Evolutionary conservation across 2,329 filamentous ascomycete genomes (phyloP), one percentile per base, ranked within the genome.

Genomic region (Pyrenophora graminea): DNA sequence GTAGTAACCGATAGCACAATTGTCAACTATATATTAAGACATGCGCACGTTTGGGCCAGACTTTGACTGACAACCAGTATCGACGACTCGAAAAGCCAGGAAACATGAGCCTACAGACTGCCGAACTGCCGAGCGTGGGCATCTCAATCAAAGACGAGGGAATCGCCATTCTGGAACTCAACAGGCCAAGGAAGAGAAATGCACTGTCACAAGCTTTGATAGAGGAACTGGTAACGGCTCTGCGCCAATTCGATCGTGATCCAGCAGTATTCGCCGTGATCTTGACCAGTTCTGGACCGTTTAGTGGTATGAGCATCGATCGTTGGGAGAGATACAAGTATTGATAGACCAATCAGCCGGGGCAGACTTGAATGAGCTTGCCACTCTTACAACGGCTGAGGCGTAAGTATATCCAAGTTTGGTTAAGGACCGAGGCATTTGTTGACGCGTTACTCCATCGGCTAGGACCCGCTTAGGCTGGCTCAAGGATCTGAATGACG

Each of bases 321-420:
- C 7, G 23, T 34, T 6, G 6, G 27, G 10, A 12, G 13, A 13
- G n/a, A 6, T 34, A 13, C 12, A n/a, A 13, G 10, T 32, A 13
- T 36, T 49, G 15, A 42, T 18, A 30, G 9, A n/a, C 15, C 10
- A 46, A 27, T 19, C 55, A 78, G 93, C 93, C 46, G 93, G 93
- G 44, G 93, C 93, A 49, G 93, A 97, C 74, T 96, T 97, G 78
- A 96, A 95, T 77, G 93, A 97, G 77, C 96, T 97, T 90, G 87
- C 89, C 12, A 85, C 89, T 44, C 83, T 97, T 34, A 91, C 87
- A 45, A 97, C 97, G 75, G 83, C 89, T 50, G 80, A 88, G 58
- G 93, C 92, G 41, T 44, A 44, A 19, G 41, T 37, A 27, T 7
- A 44, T 8, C 19, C 32, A 13, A 19, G 21, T 18, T 23, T 3